These are phyloP conservation scores for Chaetomidium leptoderma DNA, from an alignment of 495 filamentous ascomycete species.

Conservation along the genomic window DNA sequence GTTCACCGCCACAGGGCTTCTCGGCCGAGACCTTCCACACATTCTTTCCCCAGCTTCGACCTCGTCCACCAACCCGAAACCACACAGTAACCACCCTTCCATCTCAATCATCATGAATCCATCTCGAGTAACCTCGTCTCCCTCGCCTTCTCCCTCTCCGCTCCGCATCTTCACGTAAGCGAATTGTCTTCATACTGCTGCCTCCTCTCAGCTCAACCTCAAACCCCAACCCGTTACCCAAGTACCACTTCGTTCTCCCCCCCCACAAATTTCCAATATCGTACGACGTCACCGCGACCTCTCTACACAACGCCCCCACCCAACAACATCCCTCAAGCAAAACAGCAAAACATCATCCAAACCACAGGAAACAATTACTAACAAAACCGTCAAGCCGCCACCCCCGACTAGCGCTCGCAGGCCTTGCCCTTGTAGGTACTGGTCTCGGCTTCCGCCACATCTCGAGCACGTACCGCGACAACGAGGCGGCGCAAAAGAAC, in stretches of 20 bases:
- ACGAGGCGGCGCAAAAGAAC: slow-evolving; percentile 41
- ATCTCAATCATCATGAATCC: not conserved
- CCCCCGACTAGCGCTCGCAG: slow-evolving; percentile 30
- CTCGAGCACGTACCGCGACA: slow-evolving; percentile 31
- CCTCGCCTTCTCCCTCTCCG: not conserved
- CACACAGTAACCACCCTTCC: not conserved
- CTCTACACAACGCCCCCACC: not conserved
- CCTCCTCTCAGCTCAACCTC: not conserved
- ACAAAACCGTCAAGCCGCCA: slow-evolving; percentile 28
- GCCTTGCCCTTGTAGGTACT: slow-evolving; percentile 29
- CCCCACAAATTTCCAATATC: too few species aligned
- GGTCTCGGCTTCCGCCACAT: slow-evolving; percentile 34
- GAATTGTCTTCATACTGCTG: not conserved
- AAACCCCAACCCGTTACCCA: too few species aligned
- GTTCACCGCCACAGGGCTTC: too few species aligned
- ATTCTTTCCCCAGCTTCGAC: too few species aligned
- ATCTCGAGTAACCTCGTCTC: not conserved
- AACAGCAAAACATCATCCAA: not conserved
- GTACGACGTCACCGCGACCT: not conserved
- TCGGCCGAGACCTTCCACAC: too few species aligned
- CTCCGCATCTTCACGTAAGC: slow-evolving; percentile 5
- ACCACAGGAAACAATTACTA: not conserved
- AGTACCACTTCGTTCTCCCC: too few species aligned
- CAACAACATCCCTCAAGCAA: not conserved
- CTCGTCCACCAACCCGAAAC: not conserved